A percentile compares a stretch with the other conserved stretches of the same genome.
Conservation (phyloP, 345 rosid genomes). For the Melaleuca alternifolia region DNA sequence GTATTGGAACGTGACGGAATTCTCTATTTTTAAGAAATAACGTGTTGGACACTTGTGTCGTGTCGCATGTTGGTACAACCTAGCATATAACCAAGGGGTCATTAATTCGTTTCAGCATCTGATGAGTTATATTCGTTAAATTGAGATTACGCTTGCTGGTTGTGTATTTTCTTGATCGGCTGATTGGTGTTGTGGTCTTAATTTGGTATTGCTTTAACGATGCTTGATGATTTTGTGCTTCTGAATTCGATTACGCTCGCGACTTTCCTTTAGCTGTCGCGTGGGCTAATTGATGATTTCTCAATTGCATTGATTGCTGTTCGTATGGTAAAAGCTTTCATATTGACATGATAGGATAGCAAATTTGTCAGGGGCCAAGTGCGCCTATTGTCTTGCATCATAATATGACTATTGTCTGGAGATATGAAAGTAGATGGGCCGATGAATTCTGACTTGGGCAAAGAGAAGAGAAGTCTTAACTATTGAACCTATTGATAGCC, state of each 20-base stretch:
- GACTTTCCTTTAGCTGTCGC: constrained; percentile 43
- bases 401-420: constrained; percentile 42
- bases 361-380: constrained; percentile 21
- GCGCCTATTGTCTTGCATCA: constrained; percentile 48
- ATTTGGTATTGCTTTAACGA: neutral
- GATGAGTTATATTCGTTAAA: neutral
- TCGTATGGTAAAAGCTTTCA: constrained; percentile 53
- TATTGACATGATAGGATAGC: constrained; percentile 45
- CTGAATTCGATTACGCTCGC: too few relatives aligned
- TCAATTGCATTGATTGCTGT: constrained; percentile 61
- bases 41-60: too few relatives aligned
- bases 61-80: too few relatives aligned
- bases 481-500: constrained; percentile 21
- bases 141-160: neutral
- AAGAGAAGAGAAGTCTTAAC: constrained; percentile 51
- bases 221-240: too few relatives aligned
- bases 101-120: neutral
- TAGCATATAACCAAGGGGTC: neutral
- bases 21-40: too few relatives aligned
- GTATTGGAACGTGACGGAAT: too few relatives aligned
- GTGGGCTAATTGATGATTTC: constrained; percentile 65
- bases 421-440: constrained; percentile 64
- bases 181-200: too few relatives aligned
- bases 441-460: constrained; percentile 54
- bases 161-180: neutral